phyloP scores from a whole-genome alignment of 805 yeast genomes.

The Teunomyces tritomae region DNA sequence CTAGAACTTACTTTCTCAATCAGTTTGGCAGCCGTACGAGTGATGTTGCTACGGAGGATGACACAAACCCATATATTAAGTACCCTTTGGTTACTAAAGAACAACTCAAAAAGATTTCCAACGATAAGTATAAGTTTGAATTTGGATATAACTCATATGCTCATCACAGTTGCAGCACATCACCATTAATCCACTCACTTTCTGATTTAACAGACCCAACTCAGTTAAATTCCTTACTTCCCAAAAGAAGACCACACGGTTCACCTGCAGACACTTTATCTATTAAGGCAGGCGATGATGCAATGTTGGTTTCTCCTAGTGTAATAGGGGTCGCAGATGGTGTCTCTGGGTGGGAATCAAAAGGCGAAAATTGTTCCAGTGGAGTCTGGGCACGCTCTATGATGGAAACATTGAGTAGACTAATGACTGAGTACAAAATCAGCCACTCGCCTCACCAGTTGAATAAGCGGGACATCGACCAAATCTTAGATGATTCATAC shows the following conservation, averaged over 20 bases:
- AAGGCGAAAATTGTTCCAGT: slow-evolving; percentile 37
- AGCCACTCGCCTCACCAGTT: slow-evolving; percentile 37
- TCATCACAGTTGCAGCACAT: slow-evolving; percentile 40
- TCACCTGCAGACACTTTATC: slow-evolving; percentile 52
- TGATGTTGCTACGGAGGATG: slow-evolving; percentile 18
- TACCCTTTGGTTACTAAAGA: slow-evolving; percentile 41
- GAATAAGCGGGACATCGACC: slow-evolving; percentile 39
- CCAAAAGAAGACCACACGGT: slow-evolving; percentile 50
- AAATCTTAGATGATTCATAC: slow-evolving; percentile 46
- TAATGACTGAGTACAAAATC: slow-evolving; percentile 44
- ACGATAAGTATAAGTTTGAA: slow-evolving; percentile 42
- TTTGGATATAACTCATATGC: slow-evolving; percentile 46
- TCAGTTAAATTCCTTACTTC: slow-evolving; percentile 42
- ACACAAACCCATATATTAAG: slow-evolving; percentile 36
- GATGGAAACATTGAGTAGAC: slow-evolving; percentile 48
- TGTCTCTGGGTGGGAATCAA: slow-evolving; percentile 54
- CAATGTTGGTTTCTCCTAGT: slow-evolving; percentile 53
- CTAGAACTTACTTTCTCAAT: slow-evolving; percentile 21
- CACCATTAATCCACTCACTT: slow-evolving; percentile 45
- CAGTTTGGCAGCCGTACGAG: slow-evolving; percentile 8
- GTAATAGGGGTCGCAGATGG: slow-evolving; percentile 57
- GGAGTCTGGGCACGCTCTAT: slow-evolving; percentile 54
- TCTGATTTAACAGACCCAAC: slow-evolving; percentile 52
- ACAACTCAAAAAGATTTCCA: slow-evolving; percentile 35
- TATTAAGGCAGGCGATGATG: slow-evolving; percentile 56